Percentiles rank a stretch among this genome's conserved stretches.
Evolutionary conservation across 805 yeast genomes (phyloP).

Genomic region (Hagleromyces aurorensis): DNA sequence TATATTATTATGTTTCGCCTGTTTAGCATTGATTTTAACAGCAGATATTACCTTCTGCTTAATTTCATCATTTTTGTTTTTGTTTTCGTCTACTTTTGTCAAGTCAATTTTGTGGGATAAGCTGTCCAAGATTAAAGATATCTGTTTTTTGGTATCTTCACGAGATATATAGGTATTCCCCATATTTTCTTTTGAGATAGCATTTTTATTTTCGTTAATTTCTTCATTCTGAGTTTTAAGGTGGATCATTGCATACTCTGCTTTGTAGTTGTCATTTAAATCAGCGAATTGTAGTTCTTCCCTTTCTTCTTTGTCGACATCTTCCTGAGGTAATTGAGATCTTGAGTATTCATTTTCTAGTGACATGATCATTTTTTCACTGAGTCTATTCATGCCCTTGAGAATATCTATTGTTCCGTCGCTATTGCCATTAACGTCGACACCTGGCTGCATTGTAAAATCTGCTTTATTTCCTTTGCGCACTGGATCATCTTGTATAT

Average conservation of each 20-base stretch:
- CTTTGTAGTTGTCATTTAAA: constrained; percentile 38
- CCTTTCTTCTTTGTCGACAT: constrained; percentile 32
- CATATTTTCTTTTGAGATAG: constrained; percentile 14
- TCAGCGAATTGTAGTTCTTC: constrained; percentile 45
- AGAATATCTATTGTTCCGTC: constrained; percentile 66
- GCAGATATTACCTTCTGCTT: constrained; percentile 38
- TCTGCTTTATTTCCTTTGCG: constrained; percentile 77
- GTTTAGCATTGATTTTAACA: constrained; percentile 47
- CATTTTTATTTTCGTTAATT: constrained; percentile 17
- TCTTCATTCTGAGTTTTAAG: constrained; percentile 20
- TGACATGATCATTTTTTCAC: constrained; percentile 68
- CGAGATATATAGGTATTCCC: constrained; percentile 12
- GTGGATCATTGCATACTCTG: constrained; percentile 47
- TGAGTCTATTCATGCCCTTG: constrained; percentile 81
- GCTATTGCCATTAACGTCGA: constrained; percentile 41
- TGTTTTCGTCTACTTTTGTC: constrained; percentile 20
- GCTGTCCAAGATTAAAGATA: constrained; percentile 10
- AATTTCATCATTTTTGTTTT: constrained; percentile 22
- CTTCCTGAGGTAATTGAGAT: constrained; percentile 31
- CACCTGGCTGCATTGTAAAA: constrained; percentile 68
- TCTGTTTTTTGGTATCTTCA: constrained; percentile 7
- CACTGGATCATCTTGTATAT: constrained; percentile 71
- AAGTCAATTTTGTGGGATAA: constrained; percentile 23
- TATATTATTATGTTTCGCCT: constrained; percentile 34
- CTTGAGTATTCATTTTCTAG: constrained; percentile 38